Evolutionary conservation across 1,284 basidiomycete species (phyloP), one percentile per base, ranked within the genome.

Genomic region (Coriolopsis trogii): DNA sequence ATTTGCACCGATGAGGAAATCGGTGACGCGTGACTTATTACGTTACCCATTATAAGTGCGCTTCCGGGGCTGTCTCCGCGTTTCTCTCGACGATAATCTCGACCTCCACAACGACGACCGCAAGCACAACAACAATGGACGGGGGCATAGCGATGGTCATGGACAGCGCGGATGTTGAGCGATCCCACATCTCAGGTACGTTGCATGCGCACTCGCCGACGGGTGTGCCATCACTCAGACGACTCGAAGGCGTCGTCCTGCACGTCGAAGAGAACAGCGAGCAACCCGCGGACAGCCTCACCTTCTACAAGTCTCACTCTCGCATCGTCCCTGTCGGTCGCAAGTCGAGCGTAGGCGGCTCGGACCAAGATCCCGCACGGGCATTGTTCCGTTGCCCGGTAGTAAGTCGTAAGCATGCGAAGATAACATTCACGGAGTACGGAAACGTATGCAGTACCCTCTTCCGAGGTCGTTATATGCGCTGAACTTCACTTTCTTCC

Each of bases 331-430:
- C 76, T 42, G 79, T 87, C 55, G 84, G 84, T 20, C 80, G 84
- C 42, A 77, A 76, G 34, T 66, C 70, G 0, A 53, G 60, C 24
- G 53, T 50, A 33, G 59, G 57, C n/a, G 46, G 44, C 18, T 25
- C 44, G 41, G 68, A 74, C 49, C 53, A 63, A 38, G 66, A 67
- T 46, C 54, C 62, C 52, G 67, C 69, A 53, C 71, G 67, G 37
- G 81, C 80, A 6, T 73, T 78, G 66, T 85, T 85, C 60, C 71
- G 76, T 45, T 86, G 84, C 60, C 80, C 83, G 10, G 84, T 86
- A 28, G 80, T 87, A 56, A 85, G 82, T 66, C 74, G 84, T 38
- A 76, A 72, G 57, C 84, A 87, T 73, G 84, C 84, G 47, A 83
- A 79, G 75, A 80, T 87, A 55, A 75, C 73, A 8, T 84, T 87